These are phyloP conservation scores for Mycena vitilis DNA, from an alignment of 768 basidiomycete species.

Conservation along the genomic window DNA sequence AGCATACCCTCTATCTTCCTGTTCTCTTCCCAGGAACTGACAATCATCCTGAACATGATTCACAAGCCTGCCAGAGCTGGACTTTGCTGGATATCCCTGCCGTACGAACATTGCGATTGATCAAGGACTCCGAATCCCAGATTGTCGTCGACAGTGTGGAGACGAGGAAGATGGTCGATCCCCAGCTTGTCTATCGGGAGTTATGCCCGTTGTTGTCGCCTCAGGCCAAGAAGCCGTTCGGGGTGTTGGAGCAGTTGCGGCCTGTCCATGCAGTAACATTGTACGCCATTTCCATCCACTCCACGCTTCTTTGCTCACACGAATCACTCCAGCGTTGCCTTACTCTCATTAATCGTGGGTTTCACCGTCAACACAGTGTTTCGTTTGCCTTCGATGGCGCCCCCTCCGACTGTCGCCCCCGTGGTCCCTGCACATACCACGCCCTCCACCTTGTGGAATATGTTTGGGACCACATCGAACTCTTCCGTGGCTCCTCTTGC, in stretches of 20 bases:
- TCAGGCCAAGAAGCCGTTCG: slow-evolving; percentile 48
- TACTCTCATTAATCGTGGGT: slow-evolving; percentile 76
- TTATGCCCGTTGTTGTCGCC: slow-evolving; percentile 57
- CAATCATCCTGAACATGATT: slow-evolving; percentile 23
- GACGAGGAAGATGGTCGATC: slow-evolving; percentile 55
- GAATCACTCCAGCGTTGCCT: slow-evolving; percentile 62
- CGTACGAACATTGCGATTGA: slow-evolving; percentile 54
- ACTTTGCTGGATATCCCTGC: slow-evolving; percentile 55
- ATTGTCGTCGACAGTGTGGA: slow-evolving; percentile 57
- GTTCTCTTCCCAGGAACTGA: slow-evolving; percentile 54
- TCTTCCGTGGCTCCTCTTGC: slow-evolving; percentile 47
- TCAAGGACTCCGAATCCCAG: slow-evolving; percentile 43
- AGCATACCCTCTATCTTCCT: slow-evolving; percentile 69
- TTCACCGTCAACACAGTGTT: slow-evolving; percentile 66
- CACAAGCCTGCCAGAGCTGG: slow-evolving; percentile 57
- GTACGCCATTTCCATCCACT: slow-evolving; percentile 54
- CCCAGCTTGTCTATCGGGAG: slow-evolving; percentile 55
- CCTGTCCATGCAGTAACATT: slow-evolving; percentile 72
- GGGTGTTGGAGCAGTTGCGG: slow-evolving; percentile 55
- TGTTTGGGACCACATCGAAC: slow-evolving; percentile 54
- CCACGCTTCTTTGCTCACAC: slow-evolving; percentile 16
- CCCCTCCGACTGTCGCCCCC: slow-evolving; percentile 48
- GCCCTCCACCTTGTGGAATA: slow-evolving; percentile 51
- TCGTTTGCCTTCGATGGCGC: slow-evolving; percentile 49
- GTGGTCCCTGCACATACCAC: slow-evolving; percentile 42